Evolutionary conservation across 257 asterid species (phyloP).

Genomic region (Mitragyna speciosa): DNA sequence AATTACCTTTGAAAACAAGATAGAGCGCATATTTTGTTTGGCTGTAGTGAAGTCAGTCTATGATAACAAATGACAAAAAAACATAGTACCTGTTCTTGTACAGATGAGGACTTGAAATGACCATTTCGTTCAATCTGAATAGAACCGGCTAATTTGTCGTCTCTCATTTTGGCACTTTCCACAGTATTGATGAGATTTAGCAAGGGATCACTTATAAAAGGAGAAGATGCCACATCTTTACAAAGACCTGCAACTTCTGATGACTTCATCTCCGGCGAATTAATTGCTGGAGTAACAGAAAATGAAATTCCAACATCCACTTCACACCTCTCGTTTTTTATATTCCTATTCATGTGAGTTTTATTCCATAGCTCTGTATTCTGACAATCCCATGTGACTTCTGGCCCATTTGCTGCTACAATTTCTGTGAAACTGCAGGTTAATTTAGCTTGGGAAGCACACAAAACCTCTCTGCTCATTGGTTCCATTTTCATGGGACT

Average conservation of each 20-base stretch:
- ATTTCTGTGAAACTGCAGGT: conserved; percentile 4
- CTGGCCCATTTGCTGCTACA: conserved; percentile 2
- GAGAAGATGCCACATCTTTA: conserved; percentile 18
- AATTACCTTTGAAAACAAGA: background rate
- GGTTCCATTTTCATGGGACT: conserved; percentile 6
- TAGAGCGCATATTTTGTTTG: too few relatives aligned
- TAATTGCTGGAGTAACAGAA: conserved; percentile 15
- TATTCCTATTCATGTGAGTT: background rate
- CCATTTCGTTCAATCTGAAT: conserved; percentile 17
- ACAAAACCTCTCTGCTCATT: conserved; percentile 10
- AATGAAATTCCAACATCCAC: conserved; percentile 1
- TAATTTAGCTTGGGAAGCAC: conserved; percentile 5
- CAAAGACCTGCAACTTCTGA: conserved; percentile 11
- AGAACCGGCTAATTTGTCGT: background rate
- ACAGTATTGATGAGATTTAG: conserved; percentile 14
- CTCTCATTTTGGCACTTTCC: conserved; percentile 16
- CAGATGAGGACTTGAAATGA: conserved; percentile 11
- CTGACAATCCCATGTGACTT: conserved; percentile 4
- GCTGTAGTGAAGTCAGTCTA: background rate
- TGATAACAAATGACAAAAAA: background rate
- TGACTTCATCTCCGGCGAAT: conserved; percentile 14
- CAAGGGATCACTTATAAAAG: conserved; percentile 11
- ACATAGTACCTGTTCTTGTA: conserved; percentile 22
- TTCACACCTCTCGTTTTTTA: background rate
- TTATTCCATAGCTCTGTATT: conserved; percentile 16